Evolutionary conservation across 345 rosid genomes (phyloP), one percentile per base, ranked within the genome.

Genomic region (Eucalyptus sp.): DNA sequence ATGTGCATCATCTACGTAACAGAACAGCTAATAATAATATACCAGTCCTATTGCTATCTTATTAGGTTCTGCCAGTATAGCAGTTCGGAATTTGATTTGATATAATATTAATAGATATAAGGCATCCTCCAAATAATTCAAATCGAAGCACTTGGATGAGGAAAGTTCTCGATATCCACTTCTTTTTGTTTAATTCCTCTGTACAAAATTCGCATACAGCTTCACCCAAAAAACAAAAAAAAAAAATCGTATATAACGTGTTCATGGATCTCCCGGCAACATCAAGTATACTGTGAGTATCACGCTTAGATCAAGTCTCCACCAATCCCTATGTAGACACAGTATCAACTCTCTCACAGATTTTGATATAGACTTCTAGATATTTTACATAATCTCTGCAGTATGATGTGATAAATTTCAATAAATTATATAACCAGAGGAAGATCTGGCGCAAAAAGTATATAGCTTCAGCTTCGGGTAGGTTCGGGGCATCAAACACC

Each of bases 381-480:
- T 62, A 29, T 62, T 62, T 62, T 62, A 62, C 68, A 29, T 27
- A 29, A 9, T 13, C 14, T 62, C 17, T 27, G 33, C 68, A 62
- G 0, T 13, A 29, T 62, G 31, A 62, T 62, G 15, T 62, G 2
- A 27, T 12, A 6, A 62, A 3, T 12, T 13, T 62, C 1, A 0
- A 62, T 29, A 62, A 13, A 27, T n/a, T 62, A 60, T 12, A 6
- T 62, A 27, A 62, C 2, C 1, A 29, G 68, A 62, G 68, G 17
- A 62, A 62, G 17, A 62, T 62, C 7, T 62, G 17, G 7, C 68
- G 6, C 68, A 13, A 62, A 62, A 85, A 46, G 99, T 96, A 97
- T 97, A 96, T 10, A 24, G 64, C 64, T 58, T 58, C 13, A 58
- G 64, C 64, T 24, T 10, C 29, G 0, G 13, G 0, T 0, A 58